Evolutionary conservation across 257 asterid genomes (phyloP).

Genomic region (Nicotiana noctiflora): DNA sequence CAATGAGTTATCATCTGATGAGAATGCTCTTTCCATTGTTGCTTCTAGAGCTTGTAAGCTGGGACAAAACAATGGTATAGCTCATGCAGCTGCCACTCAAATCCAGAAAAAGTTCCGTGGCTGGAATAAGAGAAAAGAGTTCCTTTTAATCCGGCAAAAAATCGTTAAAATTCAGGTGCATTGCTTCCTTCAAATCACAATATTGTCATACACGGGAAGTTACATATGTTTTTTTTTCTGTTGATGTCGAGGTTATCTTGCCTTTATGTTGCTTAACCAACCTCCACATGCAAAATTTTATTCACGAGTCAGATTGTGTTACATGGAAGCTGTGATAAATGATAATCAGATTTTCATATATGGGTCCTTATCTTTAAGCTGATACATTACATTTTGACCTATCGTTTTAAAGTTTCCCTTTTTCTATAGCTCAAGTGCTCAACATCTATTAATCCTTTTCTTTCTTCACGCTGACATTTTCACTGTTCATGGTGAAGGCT

Average conservation of each 20-base stretch:
- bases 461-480: constrained; percentile 20
- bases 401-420: not conserved
- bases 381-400: not conserved
- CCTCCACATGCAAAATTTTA: not conserved
- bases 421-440: not conserved
- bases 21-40: constrained; percentile 49
- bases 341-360: not conserved
- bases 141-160: constrained; percentile 61
- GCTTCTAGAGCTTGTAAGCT: constrained; percentile 53
- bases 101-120: constrained; percentile 97
- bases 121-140: constrained; percentile 80
- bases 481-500: constrained; percentile 52
- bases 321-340: not conserved
- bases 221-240: not conserved
- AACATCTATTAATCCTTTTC: not conserved
- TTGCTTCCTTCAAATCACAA: constrained; percentile 13
- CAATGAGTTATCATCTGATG: constrained; percentile 42
- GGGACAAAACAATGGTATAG: constrained; percentile 42
- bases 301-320: not conserved
- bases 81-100: constrained; percentile 67
- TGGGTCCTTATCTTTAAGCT: not conserved
- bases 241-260: not conserved
- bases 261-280: not conserved
- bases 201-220: not conserved
- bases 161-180: constrained; percentile 91